Base-by-base conservation (phyloP, 805 yeast genomes). In the Myxozyma kluyveri region DNA sequence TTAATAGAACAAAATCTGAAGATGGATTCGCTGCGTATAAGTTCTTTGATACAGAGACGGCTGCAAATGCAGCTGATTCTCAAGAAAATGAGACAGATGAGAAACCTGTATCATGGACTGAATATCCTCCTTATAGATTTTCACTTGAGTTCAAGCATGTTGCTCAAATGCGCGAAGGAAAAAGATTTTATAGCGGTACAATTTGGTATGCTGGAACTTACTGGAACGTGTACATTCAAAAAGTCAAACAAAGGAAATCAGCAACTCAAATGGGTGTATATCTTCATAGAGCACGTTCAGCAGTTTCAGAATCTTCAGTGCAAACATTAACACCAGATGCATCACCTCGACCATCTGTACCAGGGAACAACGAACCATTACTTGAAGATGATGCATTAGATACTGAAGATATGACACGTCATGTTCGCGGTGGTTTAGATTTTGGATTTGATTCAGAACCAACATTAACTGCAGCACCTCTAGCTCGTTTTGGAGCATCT, bases 201-300 rank as follows among this genome's bases (percentile, higher is more conserved):
- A 67, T 77, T 31, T 79, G 82, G 81, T 79, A 78, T 60, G 81
- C 82, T n/a, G 83, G 83, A 0, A 77, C 82, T 9, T 77, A 74
- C 58, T 79, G 83, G 83, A 78, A 77, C 56, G 63, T 79, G 6
- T 79, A 79, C 61, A 66, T 78, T 29, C 83, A 79, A 52, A 79
- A 77, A 57, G 73, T 74, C 35, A 68, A 69, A 21, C 65, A 41
- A 72, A 72, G 50, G 68, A 72, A 49, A 72, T 44, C 49, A 12
- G 45, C 44, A 14, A 75, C 2, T 72, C 82, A 79, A 54, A 72
- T 79, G 62, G 83, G 83, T 4, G 82, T 79, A 6, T 79, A 79
- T 61, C 62, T 79, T 37, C 82, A 79, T 56, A 63, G 83, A 38
- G 81, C 81, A 1, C 68, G 67, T 24, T 35, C 46, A 7, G 29